phyloP scores from a whole-genome alignment of 1,139 yeast species.

The Wickerhamiella infanticola region DNA sequence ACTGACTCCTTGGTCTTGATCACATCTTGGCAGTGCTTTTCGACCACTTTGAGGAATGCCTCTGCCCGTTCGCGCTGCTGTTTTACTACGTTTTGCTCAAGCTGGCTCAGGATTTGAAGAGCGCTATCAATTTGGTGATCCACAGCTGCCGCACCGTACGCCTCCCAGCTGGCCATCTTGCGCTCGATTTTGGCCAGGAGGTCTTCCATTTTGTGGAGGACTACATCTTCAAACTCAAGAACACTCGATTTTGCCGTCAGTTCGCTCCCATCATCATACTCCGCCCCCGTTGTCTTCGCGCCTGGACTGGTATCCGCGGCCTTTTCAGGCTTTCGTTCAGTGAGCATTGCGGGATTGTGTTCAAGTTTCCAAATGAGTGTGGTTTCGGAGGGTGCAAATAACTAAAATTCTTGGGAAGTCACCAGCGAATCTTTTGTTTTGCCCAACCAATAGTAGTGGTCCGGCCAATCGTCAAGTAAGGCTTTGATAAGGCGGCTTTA shows the following conservation, averaged over 20 bases:
- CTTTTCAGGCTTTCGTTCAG: background rate
- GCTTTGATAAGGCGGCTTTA: too few species aligned
- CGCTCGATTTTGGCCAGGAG: constrained; percentile 7
- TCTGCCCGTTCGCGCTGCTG: constrained; percentile 23
- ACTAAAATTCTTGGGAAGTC: too few species aligned
- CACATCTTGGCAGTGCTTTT: constrained; percentile 15
- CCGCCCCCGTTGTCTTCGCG: background rate
- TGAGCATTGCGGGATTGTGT: too few species aligned
- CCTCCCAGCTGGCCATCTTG: constrained; percentile 10
- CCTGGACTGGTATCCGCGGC: background rate
- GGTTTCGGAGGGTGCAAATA: too few species aligned
- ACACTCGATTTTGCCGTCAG: background rate
- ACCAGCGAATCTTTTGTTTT: too few species aligned
- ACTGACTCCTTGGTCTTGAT: constrained; percentile 10
- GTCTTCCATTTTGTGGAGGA: constrained; percentile 5
- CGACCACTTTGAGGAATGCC: constrained; percentile 18
- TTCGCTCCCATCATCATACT: constrained; percentile 1
- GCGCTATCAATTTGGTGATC: constrained; percentile 23
- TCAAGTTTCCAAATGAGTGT: too few species aligned
- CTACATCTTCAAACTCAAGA: constrained; percentile 4
- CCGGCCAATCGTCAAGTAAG: too few species aligned
- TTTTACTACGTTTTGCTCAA: constrained; percentile 21
- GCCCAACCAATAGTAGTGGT: too few species aligned
- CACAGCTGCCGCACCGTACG: constrained; percentile 10
- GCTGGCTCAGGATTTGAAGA: constrained; percentile 18